Base-by-base conservation (phyloP, 2,329 filamentous ascomycete species). In the Colletotrichum godetiae region DNA sequence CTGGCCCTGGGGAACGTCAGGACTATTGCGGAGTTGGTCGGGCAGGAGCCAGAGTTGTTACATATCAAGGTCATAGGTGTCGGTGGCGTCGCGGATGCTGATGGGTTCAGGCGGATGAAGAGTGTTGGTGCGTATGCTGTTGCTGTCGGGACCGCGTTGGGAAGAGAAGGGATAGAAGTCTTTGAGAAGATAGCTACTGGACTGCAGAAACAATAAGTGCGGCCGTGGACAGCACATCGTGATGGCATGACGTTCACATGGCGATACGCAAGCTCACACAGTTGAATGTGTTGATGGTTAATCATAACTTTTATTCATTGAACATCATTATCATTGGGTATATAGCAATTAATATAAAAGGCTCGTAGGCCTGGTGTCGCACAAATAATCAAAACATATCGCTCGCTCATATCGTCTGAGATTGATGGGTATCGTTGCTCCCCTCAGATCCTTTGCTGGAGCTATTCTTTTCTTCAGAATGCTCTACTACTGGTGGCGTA, bases 1-100 rank as follows among this genome's bases (percentile, higher is more conserved):
- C 83, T 96, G 0, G 92, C 93, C 0, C 81, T 96, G 35, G 94
- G 94, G 0, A 96, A 95, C 77, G 93, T 95, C 37, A 85, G 85
- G n/a, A 92, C 89, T 1, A 86, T 96, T n/a, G 82, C 91, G 24
- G 81, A 79, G 24, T 79, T 93, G 82, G 80, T 95, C 19, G 89
- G 92, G 75, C 80, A 82, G 42, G 78, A 86, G 15, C 77, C 83
- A 0, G 76, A 76, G 49, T 80, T 94, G 60, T 81, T 81, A 11
- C 83, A 87, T n/a, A 84, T 95, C 29, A 83, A 84, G 19, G 85
- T 95, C 35, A 90, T 95, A 68, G 94, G 94, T 0, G 88, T 94
- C 0, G 94, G 94, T 1, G 94, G 94, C 1, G 93, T 95, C 1
- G 84, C 87, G 29, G 92, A 95, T 79, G 84, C 81, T 0, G 86